Evolutionary conservation across 1,284 basidiomycete species (phyloP).

Genomic region (Fomes fomentarius): DNA sequence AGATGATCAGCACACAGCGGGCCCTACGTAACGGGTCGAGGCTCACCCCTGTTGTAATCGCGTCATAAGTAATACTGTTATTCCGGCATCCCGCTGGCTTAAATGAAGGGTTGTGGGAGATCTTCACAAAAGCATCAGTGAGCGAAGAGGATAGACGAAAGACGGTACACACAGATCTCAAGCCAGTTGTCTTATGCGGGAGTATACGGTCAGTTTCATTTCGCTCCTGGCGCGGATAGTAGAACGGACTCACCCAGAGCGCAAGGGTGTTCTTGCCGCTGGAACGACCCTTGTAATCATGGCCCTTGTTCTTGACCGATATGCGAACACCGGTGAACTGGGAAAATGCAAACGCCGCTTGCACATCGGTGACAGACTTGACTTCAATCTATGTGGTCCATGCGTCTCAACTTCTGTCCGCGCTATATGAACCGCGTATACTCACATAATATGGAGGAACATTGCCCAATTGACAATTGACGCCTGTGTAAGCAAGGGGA

Average conservation of each 20-base stretch:
- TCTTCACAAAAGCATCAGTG: constrained; percentile 13
- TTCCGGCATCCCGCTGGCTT: constrained; percentile 28
- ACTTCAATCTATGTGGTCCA: constrained; percentile 35
- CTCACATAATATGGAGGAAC: constrained; percentile 36
- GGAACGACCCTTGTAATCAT: constrained; percentile 45
- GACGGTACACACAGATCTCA: constrained; percentile 29
- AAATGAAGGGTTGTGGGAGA: constrained; percentile 26
- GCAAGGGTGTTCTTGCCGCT: constrained; percentile 34
- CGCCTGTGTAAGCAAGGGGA: constrained; percentile 27
- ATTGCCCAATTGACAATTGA: constrained; percentile 34
- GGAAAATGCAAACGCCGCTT: constrained; percentile 38
- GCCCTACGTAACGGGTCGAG: not conserved
- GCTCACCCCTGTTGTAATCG: constrained; percentile 33
- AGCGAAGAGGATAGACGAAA: too few species aligned
- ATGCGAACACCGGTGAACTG: constrained; percentile 36
- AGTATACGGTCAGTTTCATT: not conserved
- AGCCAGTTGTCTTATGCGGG: constrained; percentile 25
- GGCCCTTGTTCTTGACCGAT: constrained; percentile 45
- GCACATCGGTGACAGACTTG: constrained; percentile 32
- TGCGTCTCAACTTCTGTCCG: not conserved
- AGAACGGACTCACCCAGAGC: constrained; percentile 38
- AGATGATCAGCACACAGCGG: not conserved
- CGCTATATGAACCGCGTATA: not conserved
- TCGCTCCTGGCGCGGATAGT: not conserved
- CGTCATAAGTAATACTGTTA: constrained; percentile 24